phyloP scores from a whole-genome alignment of 139 green algal genomes.

The Medakamo hakoo region DNA sequence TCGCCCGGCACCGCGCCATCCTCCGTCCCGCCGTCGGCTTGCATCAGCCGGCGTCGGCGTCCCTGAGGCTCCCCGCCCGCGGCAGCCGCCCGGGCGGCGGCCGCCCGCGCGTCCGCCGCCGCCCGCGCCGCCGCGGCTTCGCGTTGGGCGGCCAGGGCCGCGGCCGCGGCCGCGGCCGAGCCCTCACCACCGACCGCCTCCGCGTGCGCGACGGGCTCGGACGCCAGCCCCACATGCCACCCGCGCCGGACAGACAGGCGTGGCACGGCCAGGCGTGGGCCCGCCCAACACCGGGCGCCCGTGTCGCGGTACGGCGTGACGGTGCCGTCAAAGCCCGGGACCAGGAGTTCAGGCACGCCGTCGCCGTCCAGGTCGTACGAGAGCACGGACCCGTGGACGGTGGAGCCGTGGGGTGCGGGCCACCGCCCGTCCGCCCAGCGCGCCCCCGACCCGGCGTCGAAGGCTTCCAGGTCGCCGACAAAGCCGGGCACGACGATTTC shows the following conservation, averaged over 20 bases:
- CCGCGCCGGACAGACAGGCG: constrained; percentile 51
- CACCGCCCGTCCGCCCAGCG: constrained; percentile 28
- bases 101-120: not conserved
- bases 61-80: constrained; percentile 28
- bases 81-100: constrained; percentile 13
- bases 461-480: constrained; percentile 78
- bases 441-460: not conserved
- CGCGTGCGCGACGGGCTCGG: constrained; percentile 79
- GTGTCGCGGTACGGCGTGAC: constrained; percentile 78
- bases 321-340: constrained; percentile 84
- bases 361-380: constrained; percentile 81
- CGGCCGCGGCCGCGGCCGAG: not conserved
- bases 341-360: constrained; percentile 67
- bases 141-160: not conserved
- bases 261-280: constrained; percentile 34
- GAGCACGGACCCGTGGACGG: constrained; percentile 71
- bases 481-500: constrained; percentile 91
- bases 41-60: not conserved
- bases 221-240: constrained; percentile 74
- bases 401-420: constrained; percentile 67
- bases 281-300: constrained; percentile 19
- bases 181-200: constrained; percentile 48
- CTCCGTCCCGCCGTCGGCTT: no score
- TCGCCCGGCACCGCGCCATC: no score
- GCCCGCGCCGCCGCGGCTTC: constrained; percentile 3